Evolutionary conservation across 2,329 filamentous ascomycete species (phyloP), one percentile per base, ranked within the genome.

Genomic region (Cladosporium sp.): DNA sequence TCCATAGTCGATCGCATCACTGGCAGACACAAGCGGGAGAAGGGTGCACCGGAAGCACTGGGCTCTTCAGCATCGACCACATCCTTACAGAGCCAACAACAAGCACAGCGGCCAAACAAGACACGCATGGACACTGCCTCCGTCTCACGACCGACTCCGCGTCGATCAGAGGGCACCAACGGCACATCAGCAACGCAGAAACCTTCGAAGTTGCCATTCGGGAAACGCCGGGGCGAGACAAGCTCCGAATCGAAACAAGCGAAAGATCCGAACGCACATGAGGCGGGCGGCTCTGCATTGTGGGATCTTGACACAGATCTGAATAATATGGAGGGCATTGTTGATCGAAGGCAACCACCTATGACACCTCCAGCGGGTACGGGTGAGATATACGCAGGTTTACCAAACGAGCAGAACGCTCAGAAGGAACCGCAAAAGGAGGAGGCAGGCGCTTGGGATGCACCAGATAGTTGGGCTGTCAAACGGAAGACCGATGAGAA

Each of bases 381-480:
- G 5, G 66, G 64, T 18, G 72, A 75, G 6, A 62, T 71, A n/a
- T 68, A 67, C 48, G 63, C 65, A 27, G 64, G 84, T 82, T 54
- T 75, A 57, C 76, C 57, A 69, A 73, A 55, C 13, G 65, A 69
- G 8, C 65, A 69, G 15, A 48, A 55, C 19, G 48, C 29, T 11
- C 43, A 43, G 19, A 38, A 47, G 13, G 62, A 63, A 38, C 54
- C 39, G 38, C 43, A 53, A 30, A 64, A 67, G 18, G 56, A 58
- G 12, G 67, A 71, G 27, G 65, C 68, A 49, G 71, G 67, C n/a
- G 81, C 82, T 3, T 98, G 92, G 92, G 88, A 94, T 67, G 91
- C 91, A 3, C 92, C 93, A 1, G 92, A 97, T 67, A 96, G 91
- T 66, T 98, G 93, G 93, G 90, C 88, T 43, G 92, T 97, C 20